Conservation (phyloP, 2,329 filamentous ascomycete genomes). For the Fusarium heterosporum region DNA sequence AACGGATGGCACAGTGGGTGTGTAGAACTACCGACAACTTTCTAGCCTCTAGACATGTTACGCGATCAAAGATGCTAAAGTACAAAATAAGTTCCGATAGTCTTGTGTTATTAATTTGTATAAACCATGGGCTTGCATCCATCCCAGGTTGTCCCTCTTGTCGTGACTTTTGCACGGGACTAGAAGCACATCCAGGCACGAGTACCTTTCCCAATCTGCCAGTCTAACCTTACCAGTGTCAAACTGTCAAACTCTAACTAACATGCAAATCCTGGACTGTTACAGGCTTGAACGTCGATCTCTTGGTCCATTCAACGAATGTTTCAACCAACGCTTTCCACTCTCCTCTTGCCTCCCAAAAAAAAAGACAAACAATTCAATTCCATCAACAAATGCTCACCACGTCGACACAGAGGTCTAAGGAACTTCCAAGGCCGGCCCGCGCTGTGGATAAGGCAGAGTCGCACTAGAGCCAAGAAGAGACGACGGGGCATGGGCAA, state of each 20-base stretch:
- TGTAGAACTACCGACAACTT: not conserved
- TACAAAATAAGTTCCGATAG: too few relatives aligned
- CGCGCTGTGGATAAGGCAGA: conserved; percentile 32
- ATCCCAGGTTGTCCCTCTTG: too few relatives aligned
- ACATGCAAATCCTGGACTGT: not conserved
- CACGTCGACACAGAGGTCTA: conserved; percentile 27
- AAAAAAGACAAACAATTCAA: not conserved
- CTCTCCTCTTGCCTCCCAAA: not conserved
- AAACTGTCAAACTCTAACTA: conserved; percentile 28
- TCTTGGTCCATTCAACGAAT: conserved; percentile 6
- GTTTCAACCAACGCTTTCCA: conserved; percentile 20
- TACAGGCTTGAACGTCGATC: conserved; percentile 6
- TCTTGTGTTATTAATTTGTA: too few relatives aligned
- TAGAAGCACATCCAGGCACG: conserved; percentile 34
- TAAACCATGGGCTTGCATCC: too few relatives aligned
- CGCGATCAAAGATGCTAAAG: too few relatives aligned
- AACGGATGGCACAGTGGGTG: conserved; percentile 3
- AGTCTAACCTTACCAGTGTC: conserved; percentile 3
- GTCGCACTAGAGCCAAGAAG: conserved; percentile 35
- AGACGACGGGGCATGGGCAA: conserved; percentile 37
- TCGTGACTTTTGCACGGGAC: too few relatives aligned
- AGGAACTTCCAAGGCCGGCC: conserved; percentile 25
- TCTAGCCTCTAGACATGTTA: too few relatives aligned
- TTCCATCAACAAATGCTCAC: conserved; percentile 22
- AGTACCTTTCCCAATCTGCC: not conserved